Base-by-base conservation (phyloP, 2,329 filamentous ascomycete genomes). In the Monilinia fructicola region DNA sequence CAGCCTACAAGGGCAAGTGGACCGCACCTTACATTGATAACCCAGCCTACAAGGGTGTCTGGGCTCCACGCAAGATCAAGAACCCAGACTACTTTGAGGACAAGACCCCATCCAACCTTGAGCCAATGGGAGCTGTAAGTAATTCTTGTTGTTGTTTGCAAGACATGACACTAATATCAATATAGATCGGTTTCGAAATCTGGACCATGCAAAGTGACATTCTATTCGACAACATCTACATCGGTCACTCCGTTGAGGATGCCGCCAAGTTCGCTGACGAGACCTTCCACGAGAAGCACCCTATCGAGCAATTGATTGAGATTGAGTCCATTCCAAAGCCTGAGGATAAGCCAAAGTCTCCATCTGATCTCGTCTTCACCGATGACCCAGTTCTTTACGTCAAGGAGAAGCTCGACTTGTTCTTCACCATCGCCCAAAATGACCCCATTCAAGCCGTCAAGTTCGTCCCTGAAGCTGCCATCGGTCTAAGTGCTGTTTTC, bases 121-220 rank as follows among this genome's bases (percentile, higher is more conserved):
- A 99, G 85, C 93, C 95, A 73, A 98, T 99, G 80, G 95, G 95
- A 77, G 94, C 92, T 83, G 90, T 93, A 85, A 89, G 90, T 90
- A 44, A 35, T 21, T 31, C 21, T 26, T 55, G 28, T 42, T 14
- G 66, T 69, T 67, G 59, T 62, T n/a, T 71, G 6, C 54, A 28
- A 42, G 54, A 71, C 63, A 62, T 28, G 14, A 28, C n/a, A 46
- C 55, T 66, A 66, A 66, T 52, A 64, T 48, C 6, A 11, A 23
- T 56, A 26, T 76, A 93, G 90, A 93, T 98, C 82, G 95, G 95
- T 75, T 98, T 98, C 77, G 95, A 99, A 82, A 94, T 99, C 82
- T 99, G 95, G 95, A 98, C 95, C 76, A 99, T 99, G 95, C 94
- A 97, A 83, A 96, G 89, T 79, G 91, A 97, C 78, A 98, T 99